Evolutionary conservation across 164 flowering plant species (phyloP).

Genomic region (Nelumbo lutea): DNA sequence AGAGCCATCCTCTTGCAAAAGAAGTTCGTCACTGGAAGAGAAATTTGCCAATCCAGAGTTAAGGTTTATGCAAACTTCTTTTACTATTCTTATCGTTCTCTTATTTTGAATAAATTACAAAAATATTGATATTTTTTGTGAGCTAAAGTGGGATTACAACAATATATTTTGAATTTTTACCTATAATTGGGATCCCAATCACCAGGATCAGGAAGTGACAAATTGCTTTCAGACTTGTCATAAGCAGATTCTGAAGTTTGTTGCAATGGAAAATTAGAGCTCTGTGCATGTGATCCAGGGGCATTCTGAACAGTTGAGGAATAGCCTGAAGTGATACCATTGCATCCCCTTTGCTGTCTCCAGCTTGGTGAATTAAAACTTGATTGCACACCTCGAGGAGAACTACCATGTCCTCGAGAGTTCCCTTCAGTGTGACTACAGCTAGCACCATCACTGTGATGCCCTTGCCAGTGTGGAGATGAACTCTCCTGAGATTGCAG

Average conservation of each 20-base stretch:
- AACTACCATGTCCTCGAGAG: constrained; percentile 38
- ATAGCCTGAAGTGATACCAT: constrained; percentile 24
- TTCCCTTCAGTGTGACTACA: constrained; percentile 50
- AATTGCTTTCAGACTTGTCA: constrained; percentile 52
- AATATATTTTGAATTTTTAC: constrained; percentile 23
- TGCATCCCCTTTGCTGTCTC: constrained; percentile 55
- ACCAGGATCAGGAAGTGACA: constrained; percentile 78
- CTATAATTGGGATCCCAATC: constrained; percentile 99
- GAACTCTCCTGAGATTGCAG: constrained; percentile 57
- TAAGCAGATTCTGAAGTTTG: constrained; percentile 29
- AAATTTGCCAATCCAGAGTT: constrained; percentile 5
- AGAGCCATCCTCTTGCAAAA: constrained; percentile 73
- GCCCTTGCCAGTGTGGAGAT: constrained; percentile 56
- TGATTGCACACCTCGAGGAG: constrained; percentile 46
- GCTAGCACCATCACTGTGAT: constrained; percentile 32
- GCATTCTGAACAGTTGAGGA: constrained; percentile 27
- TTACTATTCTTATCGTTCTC: no score
- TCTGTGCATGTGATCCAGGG: constrained; percentile 23
- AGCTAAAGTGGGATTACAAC: no score
- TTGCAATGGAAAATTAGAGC: constrained; percentile 22
- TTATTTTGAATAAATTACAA: no score
- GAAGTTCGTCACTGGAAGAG: constrained; percentile 76
- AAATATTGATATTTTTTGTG: no score
- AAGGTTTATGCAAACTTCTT: no score
- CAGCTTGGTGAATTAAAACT: constrained; percentile 32